Conservation (phyloP, 805 yeast genomes). For the Hanseniaspora lachancei region DNA sequence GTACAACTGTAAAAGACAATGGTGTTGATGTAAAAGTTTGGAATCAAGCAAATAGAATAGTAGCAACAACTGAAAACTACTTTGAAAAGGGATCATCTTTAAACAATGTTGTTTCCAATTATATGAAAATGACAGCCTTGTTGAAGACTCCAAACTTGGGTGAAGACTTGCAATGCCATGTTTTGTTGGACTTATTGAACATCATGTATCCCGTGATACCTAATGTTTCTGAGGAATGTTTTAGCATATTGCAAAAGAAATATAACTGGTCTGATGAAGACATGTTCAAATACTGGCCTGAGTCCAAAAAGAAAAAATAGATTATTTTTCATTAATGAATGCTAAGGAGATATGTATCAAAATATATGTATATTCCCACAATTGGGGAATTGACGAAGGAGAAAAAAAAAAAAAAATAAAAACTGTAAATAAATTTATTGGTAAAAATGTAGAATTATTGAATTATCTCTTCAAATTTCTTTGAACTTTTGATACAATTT, state of each 20-base stretch:
- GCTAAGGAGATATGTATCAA: too few relatives aligned
- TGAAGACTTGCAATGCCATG: conserved; percentile 35
- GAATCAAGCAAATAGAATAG: conserved; percentile 39
- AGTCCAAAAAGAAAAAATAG: conserved; percentile 23
- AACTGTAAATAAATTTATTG: too few relatives aligned
- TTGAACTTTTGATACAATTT: too few relatives aligned
- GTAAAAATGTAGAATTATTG: too few relatives aligned
- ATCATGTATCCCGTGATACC: conserved; percentile 74
- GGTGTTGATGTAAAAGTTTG: conserved; percentile 42
- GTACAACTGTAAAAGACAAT: conserved; percentile 15
- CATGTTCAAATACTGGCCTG: conserved; percentile 44
- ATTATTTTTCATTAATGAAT: too few relatives aligned
- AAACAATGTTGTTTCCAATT: conserved; percentile 79
- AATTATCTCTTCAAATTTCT: too few relatives aligned
- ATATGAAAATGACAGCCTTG: conserved; percentile 63
- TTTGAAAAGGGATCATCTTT: conserved; percentile 47
- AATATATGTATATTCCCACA: too few relatives aligned
- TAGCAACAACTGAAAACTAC: conserved; percentile 44
- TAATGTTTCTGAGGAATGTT: conserved; percentile 65
- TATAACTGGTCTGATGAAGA: conserved; percentile 25
- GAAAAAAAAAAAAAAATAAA: too few relatives aligned
- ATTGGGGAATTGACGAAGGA: too few relatives aligned
- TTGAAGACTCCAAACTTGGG: conserved; percentile 24
- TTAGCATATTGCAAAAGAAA: conserved; percentile 36
- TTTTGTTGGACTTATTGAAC: conserved; percentile 43